phyloP scores from a whole-genome alignment of 108 stramenopile genomes.

The Cyclostephanos invisitatus region DNA sequence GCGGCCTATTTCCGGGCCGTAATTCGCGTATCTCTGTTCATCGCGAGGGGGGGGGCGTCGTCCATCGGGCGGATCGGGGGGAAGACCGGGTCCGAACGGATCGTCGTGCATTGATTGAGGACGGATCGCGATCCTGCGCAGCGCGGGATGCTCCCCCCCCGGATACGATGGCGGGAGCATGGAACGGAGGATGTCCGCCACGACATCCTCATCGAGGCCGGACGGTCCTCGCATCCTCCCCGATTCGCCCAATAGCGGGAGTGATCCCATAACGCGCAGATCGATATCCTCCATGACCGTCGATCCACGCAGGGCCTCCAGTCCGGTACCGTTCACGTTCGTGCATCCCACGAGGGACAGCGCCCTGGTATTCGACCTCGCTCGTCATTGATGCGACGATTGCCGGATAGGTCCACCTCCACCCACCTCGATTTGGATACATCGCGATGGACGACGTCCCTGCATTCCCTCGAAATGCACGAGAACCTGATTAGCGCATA shows the following conservation, averaged over 20 bases:
- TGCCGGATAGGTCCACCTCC: conserved; percentile 3
- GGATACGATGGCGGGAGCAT: background rate
- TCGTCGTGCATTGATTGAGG: background rate
- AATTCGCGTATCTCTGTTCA: background rate
- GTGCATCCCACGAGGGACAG: conserved; percentile 31
- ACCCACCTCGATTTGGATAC: conserved; percentile 12
- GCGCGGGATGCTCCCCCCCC: conserved; percentile 1
- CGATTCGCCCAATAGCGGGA: conserved; percentile 6
- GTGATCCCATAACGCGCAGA: conserved; percentile 17
- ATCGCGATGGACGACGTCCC: background rate
- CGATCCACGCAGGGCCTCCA: conserved; percentile 22
- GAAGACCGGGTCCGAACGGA: too few relatives aligned
- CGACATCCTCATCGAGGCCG: conserved; percentile 1
- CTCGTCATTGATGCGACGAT: conserved; percentile 12
- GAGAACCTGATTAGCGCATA: conserved; percentile 26
- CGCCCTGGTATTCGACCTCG: conserved; percentile 10
- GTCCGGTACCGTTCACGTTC: conserved; percentile 12
- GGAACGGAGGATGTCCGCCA: background rate
- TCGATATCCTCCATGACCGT: conserved; percentile 33
- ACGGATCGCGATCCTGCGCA: background rate
- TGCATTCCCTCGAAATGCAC: conserved; percentile 2
- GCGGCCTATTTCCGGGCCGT: background rate
- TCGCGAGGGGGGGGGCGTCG: background rate
- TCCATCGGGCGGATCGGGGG: too few relatives aligned
- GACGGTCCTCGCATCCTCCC: conserved; percentile 7